Base-by-base conservation (phyloP, 108 stramenopile genomes). In the Cyclotella baltica region DNA sequence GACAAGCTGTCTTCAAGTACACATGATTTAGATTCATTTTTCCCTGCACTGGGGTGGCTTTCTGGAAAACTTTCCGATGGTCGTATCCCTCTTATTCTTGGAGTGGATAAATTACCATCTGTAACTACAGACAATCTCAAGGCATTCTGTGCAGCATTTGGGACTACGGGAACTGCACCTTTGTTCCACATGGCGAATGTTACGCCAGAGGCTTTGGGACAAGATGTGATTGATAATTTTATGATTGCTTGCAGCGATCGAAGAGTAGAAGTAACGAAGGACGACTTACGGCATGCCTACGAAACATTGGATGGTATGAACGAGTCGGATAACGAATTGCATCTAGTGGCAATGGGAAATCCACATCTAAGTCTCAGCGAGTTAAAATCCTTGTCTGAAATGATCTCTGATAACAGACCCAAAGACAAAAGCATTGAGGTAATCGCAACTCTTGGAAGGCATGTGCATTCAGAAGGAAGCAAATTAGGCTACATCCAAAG, bases 61-160 rank as follows among this genome's bases (percentile, higher is more conserved):
- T 90, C 85, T 43, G 94, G 94, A 36, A 83, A 83, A 20, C 56
- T 95, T 27, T 90, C 90, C 1, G 90, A 90, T 70, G 92, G 92
- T 4, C 51, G 82, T 20, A 84, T 95, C 10, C 94, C 94, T 22
- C 67, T 95, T 9, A 81, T 95, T 66, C 36, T 89, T 4, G 94
- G 92, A 0, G 75, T 95, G 38, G 94, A 93, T 52, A 11, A 15
- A 2, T 72, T 79, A 13, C 15, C 63, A 10, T 66, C 5, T n/a
- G 77, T 91, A 15, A 88, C 87, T 23, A 28, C 43, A 9, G 94
- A 95, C 73, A 87, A 95, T 50, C 63, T 92, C 23, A 96, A 96
- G 70, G 86, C 88, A 4, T 92, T 96, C 58, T 89, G 89, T 56
- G 94, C 94, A 11, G 94, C 94, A 19, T 96, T 89, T 65, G 94